phyloP scores from a whole-genome alignment of 352 stramenopile species.

The Globisporangium barbulae region DNA sequence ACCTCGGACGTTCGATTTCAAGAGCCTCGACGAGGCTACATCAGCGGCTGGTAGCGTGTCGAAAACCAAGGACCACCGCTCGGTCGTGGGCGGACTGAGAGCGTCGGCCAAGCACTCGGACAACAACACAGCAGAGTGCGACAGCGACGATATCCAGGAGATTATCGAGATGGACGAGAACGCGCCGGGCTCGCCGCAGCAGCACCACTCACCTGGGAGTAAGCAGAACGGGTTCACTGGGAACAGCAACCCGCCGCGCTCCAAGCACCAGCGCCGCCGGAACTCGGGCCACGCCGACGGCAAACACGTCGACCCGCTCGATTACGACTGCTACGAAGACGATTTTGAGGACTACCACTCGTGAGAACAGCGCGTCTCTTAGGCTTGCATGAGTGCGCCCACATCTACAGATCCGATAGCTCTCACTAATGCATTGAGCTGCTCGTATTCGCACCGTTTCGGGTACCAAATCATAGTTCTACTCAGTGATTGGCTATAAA shows the following conservation, averaged over 20 bases:
- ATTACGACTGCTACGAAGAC: constrained; percentile 72
- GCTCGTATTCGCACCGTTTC: constrained; percentile 1
- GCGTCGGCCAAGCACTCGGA: constrained; percentile 19
- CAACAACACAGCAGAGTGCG: constrained; percentile 47
- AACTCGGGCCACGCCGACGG: constrained; percentile 9
- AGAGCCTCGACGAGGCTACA: constrained; percentile 13
- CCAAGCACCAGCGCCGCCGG: constrained; percentile 7
- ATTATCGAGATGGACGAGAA: constrained; percentile 67
- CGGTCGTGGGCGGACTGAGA: neutral
- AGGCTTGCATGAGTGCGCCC: neutral
- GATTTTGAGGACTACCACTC: constrained; percentile 72
- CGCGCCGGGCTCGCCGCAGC: neutral
- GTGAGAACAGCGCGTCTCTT: neutral
- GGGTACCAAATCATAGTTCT: neutral
- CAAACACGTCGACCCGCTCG: constrained; percentile 30
- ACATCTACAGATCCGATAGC: neutral
- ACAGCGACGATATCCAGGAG: constrained; percentile 79
- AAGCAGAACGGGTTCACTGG: constrained; percentile 11
- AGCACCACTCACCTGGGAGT: neutral
- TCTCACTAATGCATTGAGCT: neutral
- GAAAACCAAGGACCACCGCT: constrained; percentile 1
- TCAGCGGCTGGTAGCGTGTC: neutral
- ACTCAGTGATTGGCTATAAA: neutral
- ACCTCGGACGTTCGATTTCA: constrained; percentile 29
- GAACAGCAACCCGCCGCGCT: neutral